Evolutionary conservation across 805 yeast species (phyloP).

Genomic region (Wickerhamomyces canadensis): DNA sequence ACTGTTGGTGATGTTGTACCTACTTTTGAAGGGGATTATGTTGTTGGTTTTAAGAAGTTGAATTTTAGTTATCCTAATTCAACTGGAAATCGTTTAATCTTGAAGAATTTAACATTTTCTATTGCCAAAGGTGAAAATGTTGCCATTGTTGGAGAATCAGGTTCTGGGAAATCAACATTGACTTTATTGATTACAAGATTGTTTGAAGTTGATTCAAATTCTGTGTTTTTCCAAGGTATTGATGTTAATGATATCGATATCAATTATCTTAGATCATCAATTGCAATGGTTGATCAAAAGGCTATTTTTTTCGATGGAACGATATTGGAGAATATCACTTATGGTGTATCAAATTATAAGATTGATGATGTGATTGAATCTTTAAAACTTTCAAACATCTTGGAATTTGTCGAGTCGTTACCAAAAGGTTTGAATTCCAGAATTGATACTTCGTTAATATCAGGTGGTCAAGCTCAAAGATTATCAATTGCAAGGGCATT

Average conservation of each 20-base stretch:
- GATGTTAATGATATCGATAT: slow-evolving; percentile 44
- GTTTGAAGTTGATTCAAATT: slow-evolving; percentile 34
- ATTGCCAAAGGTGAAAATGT: slow-evolving; percentile 45
- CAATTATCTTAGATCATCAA: slow-evolving; percentile 41
- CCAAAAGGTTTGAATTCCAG: slow-evolving; percentile 56
- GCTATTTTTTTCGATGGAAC: slow-evolving; percentile 71
- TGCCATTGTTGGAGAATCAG: slow-evolving; percentile 81
- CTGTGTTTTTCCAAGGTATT: slow-evolving; percentile 38
- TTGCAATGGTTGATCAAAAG: slow-evolving; percentile 73
- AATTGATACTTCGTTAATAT: slow-evolving; percentile 49
- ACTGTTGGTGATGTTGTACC: slow-evolving; percentile 32
- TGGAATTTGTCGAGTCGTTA: slow-evolving; percentile 47
- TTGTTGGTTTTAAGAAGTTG: slow-evolving; percentile 40
- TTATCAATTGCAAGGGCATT: slow-evolving; percentile 80
- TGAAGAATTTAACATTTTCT: slow-evolving; percentile 37
- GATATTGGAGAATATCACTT: slow-evolving; percentile 61
- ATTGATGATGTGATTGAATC: slow-evolving; percentile 33
- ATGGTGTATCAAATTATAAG: slow-evolving; percentile 40
- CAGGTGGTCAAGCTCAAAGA: slow-evolving; percentile 92
- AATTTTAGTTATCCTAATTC: slow-evolving; percentile 46
- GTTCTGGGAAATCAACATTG: slow-evolving; percentile 87
- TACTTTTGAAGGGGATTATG: slow-evolving; percentile 1
- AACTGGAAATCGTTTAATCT: slow-evolving; percentile 25
- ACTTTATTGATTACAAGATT: slow-evolving; percentile 51
- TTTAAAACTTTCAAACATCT: slow-evolving; percentile 43